Evolutionary conservation across 306 rosid genomes (phyloP).

Genomic region (Myrica gale): DNA sequence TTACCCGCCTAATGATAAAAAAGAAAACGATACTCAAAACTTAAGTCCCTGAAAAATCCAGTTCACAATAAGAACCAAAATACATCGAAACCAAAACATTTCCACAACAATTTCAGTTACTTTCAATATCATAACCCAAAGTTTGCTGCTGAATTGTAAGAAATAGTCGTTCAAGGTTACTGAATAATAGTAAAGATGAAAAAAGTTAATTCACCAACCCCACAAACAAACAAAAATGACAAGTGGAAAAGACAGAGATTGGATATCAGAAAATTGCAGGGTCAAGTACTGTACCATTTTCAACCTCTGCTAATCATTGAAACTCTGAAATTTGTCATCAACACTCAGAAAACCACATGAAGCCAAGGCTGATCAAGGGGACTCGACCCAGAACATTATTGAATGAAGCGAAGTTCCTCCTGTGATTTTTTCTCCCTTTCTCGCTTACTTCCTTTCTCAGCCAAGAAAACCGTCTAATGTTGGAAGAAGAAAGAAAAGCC

Average conservation of each 20-base stretch:
- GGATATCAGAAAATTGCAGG: conserved; percentile 10
- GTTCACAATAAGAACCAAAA: not conserved
- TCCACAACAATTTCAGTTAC: not conserved
- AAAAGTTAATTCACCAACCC: conserved; percentile 14
- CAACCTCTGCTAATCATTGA: conserved; percentile 31
- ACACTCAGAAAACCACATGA: conserved; percentile 27
- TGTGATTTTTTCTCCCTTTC: not conserved
- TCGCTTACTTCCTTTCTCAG: not conserved
- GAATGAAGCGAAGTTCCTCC: conserved; percentile 19
- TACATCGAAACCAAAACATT: not conserved
- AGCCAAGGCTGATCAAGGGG: conserved; percentile 33
- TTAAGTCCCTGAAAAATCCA: not conserved
- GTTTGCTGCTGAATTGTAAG: conserved; percentile 11
- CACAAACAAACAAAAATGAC: conserved; percentile 9
- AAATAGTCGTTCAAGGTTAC: not conserved
- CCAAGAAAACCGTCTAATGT: not conserved
- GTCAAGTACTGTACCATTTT: conserved; percentile 39
- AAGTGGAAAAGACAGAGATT: not conserved
- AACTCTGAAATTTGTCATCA: conserved; percentile 22
- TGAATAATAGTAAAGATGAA: not conserved
- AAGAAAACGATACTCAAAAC: not conserved
- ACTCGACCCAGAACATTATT: conserved; percentile 39
- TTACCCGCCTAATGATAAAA: not conserved
- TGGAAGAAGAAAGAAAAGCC: conserved; percentile 1
- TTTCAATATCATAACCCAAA: conserved; percentile 4